Conservation (phyloP, 257 asterid genomes). For the Petrea volubilis region DNA sequence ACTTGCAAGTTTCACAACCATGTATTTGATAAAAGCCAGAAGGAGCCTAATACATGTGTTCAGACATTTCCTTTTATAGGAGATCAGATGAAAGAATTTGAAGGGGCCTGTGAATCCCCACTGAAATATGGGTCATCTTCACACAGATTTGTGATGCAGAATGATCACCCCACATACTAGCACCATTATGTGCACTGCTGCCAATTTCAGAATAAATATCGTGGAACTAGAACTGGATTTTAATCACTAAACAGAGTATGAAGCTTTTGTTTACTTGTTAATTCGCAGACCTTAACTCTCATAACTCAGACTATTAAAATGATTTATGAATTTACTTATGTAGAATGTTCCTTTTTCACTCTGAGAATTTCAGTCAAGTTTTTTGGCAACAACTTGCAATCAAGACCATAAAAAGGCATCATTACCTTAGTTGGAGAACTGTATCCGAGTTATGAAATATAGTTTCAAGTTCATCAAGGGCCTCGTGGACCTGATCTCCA, state of each 20-base stretch:
- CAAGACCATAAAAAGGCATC: slow-evolving; percentile 9
- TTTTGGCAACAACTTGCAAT: slow-evolving; percentile 12
- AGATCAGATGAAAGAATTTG: background rate
- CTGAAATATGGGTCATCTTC: background rate
- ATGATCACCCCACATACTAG: slow-evolving; percentile 2
- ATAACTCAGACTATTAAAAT: background rate
- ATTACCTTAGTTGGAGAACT: slow-evolving; percentile 63
- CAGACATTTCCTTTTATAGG: background rate
- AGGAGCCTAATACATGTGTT: background rate
- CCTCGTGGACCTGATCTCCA: slow-evolving; percentile 87
- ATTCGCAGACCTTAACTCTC: background rate
- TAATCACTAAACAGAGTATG: background rate
- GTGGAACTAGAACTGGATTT: background rate
- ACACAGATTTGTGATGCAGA: background rate
- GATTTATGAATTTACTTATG: background rate
- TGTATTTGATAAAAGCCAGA: background rate
- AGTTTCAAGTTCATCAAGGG: slow-evolving; percentile 63
- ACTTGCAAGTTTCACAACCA: slow-evolving; percentile 8
- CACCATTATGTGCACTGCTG: background rate
- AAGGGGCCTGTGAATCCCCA: background rate
- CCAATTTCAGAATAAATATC: background rate
- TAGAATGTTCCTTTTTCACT: background rate
- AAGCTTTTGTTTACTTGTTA: background rate
- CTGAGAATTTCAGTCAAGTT: background rate
- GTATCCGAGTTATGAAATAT: slow-evolving; percentile 44